Percentiles rank a stretch among this genome's conserved stretches.
These are phyloP conservation scores for Fusarium cyanostomum DNA, from an alignment of 2,329 filamentous ascomycete genomes.

Conservation along the genomic window DNA sequence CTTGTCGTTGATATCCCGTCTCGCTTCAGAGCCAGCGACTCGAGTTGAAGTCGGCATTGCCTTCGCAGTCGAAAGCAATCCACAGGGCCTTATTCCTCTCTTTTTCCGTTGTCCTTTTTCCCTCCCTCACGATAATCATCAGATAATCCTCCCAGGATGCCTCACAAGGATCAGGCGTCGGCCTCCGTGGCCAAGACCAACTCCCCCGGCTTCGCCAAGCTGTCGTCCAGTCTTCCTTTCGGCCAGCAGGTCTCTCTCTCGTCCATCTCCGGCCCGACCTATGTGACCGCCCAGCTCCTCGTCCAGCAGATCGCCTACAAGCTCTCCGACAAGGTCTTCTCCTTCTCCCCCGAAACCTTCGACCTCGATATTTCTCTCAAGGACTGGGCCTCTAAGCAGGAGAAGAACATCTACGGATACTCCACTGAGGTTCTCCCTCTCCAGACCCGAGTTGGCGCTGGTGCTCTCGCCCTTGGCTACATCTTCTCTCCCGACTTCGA, in stretches of 20 bases:
- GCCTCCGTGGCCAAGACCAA: constrained; percentile 42
- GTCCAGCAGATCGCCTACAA: constrained; percentile 96
- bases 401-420: constrained; percentile 85
- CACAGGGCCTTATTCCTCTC: constrained; percentile 2
- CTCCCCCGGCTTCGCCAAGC: constrained; percentile 49
- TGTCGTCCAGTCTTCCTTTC: constrained; percentile 66
- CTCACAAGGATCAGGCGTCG: constrained; percentile 52
- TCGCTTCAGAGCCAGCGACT: constrained; percentile 37
- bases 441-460: constrained; percentile 89
- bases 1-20: constrained; percentile 22
- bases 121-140: neutral
- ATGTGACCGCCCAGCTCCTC: constrained; percentile 90
- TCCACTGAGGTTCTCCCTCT: constrained; percentile 80
- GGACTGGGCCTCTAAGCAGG: constrained; percentile 75
- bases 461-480: constrained; percentile 91
- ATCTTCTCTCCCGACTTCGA: constrained; percentile 98
- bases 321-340: constrained; percentile 96
- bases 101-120: too few species aligned
- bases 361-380: constrained; percentile 86
- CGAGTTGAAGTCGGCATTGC: constrained; percentile 25
- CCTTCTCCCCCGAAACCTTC: constrained; percentile 94
- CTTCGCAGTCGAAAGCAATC: constrained; percentile 20
- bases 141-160: constrained; percentile 36
- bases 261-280: constrained; percentile 84
- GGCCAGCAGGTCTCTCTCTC: constrained; percentile 64